Conservation (phyloP, 192 early-diverging fungal genomes). For the Coemansia furcata region DNA sequence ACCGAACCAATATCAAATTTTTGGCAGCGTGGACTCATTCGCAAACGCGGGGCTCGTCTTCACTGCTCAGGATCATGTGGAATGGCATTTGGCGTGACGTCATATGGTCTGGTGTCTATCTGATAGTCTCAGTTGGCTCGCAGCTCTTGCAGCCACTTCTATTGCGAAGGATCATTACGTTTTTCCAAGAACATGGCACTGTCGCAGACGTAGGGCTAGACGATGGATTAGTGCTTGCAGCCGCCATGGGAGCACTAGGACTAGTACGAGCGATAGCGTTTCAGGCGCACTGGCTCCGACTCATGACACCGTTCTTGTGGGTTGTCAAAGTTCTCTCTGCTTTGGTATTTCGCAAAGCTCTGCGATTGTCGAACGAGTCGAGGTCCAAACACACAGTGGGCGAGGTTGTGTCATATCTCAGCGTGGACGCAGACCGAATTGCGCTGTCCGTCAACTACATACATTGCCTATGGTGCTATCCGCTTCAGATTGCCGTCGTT, state of each 20-base stretch:
- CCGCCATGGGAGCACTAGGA: conserved; percentile 15
- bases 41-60: conserved; percentile 12
- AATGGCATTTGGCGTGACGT: conserved; percentile 7
- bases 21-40: conserved; percentile 13
- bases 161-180: conserved; percentile 18
- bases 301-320: conserved; percentile 75
- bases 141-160: conserved; percentile 31
- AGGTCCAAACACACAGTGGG: conserved; percentile 75
- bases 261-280: not conserved
- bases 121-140: conserved; percentile 7
- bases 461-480: conserved; percentile 40
- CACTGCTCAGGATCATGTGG: conserved; percentile 7
- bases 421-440: conserved; percentile 50
- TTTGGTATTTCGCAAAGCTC: conserved; percentile 12
- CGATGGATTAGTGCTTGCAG: conserved; percentile 22
- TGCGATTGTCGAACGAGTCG: conserved; percentile 29
- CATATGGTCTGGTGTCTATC: conserved; percentile 8
- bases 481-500: conserved; percentile 8
- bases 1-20: conserved; percentile 8
- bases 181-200: conserved; percentile 12
- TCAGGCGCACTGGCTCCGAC: conserved; percentile 64
- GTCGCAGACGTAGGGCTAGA: conserved; percentile 3
- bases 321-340: conserved; percentile 44
- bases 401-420: conserved; percentile 67
- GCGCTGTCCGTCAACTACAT: conserved; percentile 16